Evolutionary conservation across 768 basidiomycete species (phyloP).

Genomic region (Lentinula aciculospora): DNA sequence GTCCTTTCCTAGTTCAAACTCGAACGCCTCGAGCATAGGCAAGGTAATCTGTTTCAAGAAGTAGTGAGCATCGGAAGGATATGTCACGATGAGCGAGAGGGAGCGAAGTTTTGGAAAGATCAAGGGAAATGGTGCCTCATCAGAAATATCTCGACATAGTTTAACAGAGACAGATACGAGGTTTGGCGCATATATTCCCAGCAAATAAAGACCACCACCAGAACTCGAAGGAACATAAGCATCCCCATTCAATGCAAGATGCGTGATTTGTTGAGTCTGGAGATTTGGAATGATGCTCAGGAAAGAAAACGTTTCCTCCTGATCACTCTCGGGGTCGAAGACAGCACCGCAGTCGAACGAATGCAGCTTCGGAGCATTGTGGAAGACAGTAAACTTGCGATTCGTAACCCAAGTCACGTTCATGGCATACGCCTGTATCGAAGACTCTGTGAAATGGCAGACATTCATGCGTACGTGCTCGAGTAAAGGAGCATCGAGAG

Average conservation of each 20-base stretch:
- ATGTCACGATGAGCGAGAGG: neutral
- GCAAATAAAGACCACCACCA: neutral
- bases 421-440: neutral
- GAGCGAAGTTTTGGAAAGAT: neutral
- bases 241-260: neutral
- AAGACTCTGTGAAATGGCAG: neutral
- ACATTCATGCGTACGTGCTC: neutral
- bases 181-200: neutral
- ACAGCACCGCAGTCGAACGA: neutral
- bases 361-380: neutral
- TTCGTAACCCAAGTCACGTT: neutral
- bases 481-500: neutral
- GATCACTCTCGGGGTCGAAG: neutral
- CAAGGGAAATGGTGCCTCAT: neutral
- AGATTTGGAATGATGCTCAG: neutral
- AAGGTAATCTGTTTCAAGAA: neutral
- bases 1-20: neutral
- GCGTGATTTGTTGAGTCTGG: neutral
- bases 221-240: neutral
- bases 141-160: neutral
- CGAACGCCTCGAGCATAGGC: neutral
- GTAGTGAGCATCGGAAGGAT: too few relatives aligned
- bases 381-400: neutral
- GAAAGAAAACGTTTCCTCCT: neutral
- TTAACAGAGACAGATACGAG: neutral